Evolutionary conservation across 2,329 filamentous ascomycete species (phyloP).

Genomic region (Tolypocladium paradoxum): DNA sequence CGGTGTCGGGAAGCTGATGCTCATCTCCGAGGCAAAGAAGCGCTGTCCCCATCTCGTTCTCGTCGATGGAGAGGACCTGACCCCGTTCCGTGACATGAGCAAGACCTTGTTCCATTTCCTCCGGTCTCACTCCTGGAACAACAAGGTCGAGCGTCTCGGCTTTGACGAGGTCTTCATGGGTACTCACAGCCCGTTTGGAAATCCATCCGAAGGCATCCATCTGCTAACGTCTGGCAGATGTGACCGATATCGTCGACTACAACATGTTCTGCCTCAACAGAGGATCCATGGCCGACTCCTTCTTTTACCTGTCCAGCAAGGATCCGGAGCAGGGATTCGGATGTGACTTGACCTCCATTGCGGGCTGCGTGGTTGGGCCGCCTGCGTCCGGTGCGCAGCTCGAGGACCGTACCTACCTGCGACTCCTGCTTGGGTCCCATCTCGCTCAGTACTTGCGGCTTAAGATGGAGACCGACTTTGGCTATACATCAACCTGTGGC

Average conservation of each 20-base stretch:
- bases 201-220: not conserved
- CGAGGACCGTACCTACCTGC: constrained; percentile 35
- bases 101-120: constrained; percentile 71
- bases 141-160: constrained; percentile 68
- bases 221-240: constrained; percentile 42
- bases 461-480: constrained; percentile 62
- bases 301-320: constrained; percentile 63
- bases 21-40: constrained; percentile 69
- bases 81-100: constrained; percentile 74
- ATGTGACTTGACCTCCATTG: constrained; percentile 60
- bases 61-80: constrained; percentile 76
- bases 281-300: constrained; percentile 54
- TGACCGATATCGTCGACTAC: constrained; percentile 77
- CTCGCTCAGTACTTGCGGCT: constrained; percentile 64
- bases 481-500: constrained; percentile 81
- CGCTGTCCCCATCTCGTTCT: constrained; percentile 77
- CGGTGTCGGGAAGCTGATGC: constrained; percentile 73
- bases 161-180: constrained; percentile 71
- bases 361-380: constrained; percentile 44
- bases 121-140: constrained; percentile 64
- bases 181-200: constrained; percentile 10
- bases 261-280: constrained; percentile 63
- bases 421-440: constrained; percentile 70
- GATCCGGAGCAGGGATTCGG: constrained; percentile 73
- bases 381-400: constrained; percentile 12